A percentile compares a stretch with the other conserved stretches of the same genome.
Conservation (phyloP, 305 asterid genomes). For the Caryopteris hybrid region DNA sequence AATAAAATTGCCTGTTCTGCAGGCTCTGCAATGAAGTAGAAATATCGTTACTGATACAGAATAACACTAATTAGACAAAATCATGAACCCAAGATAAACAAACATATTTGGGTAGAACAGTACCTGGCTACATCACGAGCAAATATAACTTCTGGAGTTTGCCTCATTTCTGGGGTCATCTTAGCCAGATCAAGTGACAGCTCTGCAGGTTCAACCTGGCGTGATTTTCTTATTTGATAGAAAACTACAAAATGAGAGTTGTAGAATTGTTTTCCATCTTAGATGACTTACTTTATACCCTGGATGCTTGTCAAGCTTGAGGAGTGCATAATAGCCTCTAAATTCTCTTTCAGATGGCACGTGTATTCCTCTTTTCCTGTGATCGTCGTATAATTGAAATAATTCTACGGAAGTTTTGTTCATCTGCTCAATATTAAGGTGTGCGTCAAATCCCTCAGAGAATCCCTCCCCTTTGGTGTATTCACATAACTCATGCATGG, state of each 20-base stretch:
- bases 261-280: constrained; percentile 26
- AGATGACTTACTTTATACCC: constrained; percentile 90
- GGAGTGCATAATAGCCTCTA: constrained; percentile 99
- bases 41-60: constrained; percentile 10
- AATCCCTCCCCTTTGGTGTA: constrained; percentile 97
- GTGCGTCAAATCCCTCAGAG: constrained; percentile 99
- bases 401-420: constrained; percentile 96
- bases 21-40: constrained; percentile 66
- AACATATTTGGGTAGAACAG: constrained; percentile 21
- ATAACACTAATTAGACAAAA: constrained; percentile 10
- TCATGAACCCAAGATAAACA: not conserved
- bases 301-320: constrained; percentile 99
- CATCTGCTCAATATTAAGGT: constrained; percentile 99
- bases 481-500: constrained; percentile 98
- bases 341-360: constrained; percentile 93
- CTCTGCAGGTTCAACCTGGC: constrained; percentile 99
- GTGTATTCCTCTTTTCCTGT: constrained; percentile 74
- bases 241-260: constrained; percentile 25
- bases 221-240: constrained; percentile 51
- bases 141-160: constrained; percentile 81
- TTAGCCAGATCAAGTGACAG: constrained; percentile 97
- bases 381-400: constrained; percentile 93
- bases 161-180: constrained; percentile 96
- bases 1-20: constrained; percentile 90
- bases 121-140: constrained; percentile 99